Evolutionary conservation across 1,139 yeast genomes (phyloP).

Genomic region (Oligophagozyma castellii): DNA sequence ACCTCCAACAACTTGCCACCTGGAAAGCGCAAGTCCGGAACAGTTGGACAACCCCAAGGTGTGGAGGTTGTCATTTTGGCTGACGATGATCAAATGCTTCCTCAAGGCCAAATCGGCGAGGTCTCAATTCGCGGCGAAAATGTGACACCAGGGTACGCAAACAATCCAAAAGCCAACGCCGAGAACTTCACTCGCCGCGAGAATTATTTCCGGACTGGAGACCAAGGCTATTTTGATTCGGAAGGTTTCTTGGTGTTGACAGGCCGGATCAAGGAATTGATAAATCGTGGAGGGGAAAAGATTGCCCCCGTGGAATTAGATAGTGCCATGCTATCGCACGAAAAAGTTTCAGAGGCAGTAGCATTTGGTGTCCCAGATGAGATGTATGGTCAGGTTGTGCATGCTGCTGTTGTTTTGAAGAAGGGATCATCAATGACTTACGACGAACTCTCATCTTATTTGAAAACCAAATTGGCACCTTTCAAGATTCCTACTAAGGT

Average conservation of each 20-base stretch:
- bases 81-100: conserved; percentile 31
- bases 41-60: conserved; percentile 61
- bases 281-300: conserved; percentile 59
- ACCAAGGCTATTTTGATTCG: conserved; percentile 47
- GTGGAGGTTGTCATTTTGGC: conserved; percentile 46
- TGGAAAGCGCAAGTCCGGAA: conserved; percentile 48
- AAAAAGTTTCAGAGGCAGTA: conserved; percentile 51
- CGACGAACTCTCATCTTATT: conserved; percentile 32
- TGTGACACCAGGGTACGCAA: conserved; percentile 57
- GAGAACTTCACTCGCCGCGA: conserved; percentile 41
- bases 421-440: conserved; percentile 27
- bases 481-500: conserved; percentile 46
- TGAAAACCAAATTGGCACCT: conserved; percentile 33
- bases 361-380: conserved; percentile 50
- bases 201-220: conserved; percentile 60
- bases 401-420: conserved; percentile 48
- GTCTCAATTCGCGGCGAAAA: conserved; percentile 50
- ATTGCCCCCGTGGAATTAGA: conserved; percentile 56
- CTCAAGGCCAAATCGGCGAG: conserved; percentile 45
- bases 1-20: conserved; percentile 55
- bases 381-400: conserved; percentile 52
- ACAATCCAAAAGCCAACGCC: conserved; percentile 51
- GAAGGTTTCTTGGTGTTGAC: conserved; percentile 46
- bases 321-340: conserved; percentile 40
- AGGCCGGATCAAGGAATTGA: conserved; percentile 54